Evolutionary conservation across 1,139 yeast genomes (phyloP).

Genomic region (Candida sp.): DNA sequence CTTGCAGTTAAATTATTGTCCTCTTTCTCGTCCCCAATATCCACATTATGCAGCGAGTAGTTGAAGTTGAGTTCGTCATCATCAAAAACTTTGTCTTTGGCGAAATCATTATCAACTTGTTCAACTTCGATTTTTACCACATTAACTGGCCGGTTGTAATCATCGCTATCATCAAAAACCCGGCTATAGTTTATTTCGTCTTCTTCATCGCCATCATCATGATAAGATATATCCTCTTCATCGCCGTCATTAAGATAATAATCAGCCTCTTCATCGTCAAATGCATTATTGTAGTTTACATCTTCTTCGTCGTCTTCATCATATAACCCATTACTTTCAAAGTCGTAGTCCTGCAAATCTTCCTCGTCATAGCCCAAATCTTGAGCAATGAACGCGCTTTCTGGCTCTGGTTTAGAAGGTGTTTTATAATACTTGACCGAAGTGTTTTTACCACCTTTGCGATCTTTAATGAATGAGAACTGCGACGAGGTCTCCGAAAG

Average conservation of each 20-base stretch:
- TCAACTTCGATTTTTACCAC: neutral
- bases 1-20: neutral
- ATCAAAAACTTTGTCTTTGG: neutral
- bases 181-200: slow-evolving; percentile 1
- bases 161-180: slow-evolving; percentile 2
- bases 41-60: neutral
- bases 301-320: slow-evolving; percentile 36
- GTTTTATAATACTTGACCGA: slow-evolving; percentile 61
- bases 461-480: slow-evolving; percentile 58
- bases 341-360: slow-evolving; percentile 40
- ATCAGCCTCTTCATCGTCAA: slow-evolving; percentile 51
- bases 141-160: neutral
- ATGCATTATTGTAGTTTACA: slow-evolving; percentile 51
- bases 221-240: slow-evolving; percentile 37
- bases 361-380: slow-evolving; percentile 36
- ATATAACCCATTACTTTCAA: slow-evolving; percentile 50
- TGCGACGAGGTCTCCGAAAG: slow-evolving; percentile 39
- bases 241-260: slow-evolving; percentile 31
- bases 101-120: neutral
- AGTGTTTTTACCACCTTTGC: slow-evolving; percentile 55
- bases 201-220: slow-evolving; percentile 5
- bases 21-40: neutral
- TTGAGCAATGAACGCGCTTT: slow-evolving; percentile 21
- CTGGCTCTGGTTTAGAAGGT: slow-evolving; percentile 2
- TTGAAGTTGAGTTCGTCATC: neutral